Evolutionary conservation across 2,329 filamentous ascomycete species (phyloP).

Genomic region (Paecilomyces dactylethromorphus): DNA sequence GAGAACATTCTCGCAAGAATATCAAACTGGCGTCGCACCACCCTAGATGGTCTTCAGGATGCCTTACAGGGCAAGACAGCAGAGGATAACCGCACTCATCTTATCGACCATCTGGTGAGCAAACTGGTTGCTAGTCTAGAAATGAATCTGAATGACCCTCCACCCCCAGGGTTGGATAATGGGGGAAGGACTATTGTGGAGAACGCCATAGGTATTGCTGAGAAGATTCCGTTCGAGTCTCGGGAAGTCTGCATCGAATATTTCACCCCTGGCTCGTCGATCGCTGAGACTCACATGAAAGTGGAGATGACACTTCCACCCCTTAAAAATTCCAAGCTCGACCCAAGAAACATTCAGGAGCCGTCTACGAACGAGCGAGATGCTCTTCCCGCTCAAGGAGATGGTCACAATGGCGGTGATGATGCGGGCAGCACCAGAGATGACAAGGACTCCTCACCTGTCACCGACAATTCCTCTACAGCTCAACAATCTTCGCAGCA

Average conservation of each 20-base stretch:
- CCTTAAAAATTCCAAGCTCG: slow-evolving; percentile 40
- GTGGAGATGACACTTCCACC: slow-evolving; percentile 63
- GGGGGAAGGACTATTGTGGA: slow-evolving; percentile 90
- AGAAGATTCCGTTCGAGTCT: slow-evolving; percentile 83
- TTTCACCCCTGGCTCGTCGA: slow-evolving; percentile 65
- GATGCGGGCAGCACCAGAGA: slow-evolving; percentile 9
- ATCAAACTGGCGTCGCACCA: slow-evolving; percentile 87
- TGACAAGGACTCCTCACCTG: slow-evolving; percentile 10
- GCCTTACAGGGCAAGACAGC: slow-evolving; percentile 60
- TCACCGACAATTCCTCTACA: slow-evolving; percentile 5
- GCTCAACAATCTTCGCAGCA: slow-evolving; percentile 4
- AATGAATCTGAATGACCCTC: slow-evolving; percentile 67
- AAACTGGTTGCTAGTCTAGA: slow-evolving; percentile 64
- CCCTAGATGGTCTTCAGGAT: slow-evolving; percentile 79
- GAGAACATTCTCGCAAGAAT: slow-evolving; percentile 83
- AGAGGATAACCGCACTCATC: slow-evolving; percentile 57
- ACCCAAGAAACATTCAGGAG: slow-evolving; percentile 7
- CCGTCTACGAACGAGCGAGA: slow-evolving; percentile 13
- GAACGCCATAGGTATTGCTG: slow-evolving; percentile 75
- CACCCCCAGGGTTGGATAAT: slow-evolving; percentile 75
- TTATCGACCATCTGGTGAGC: slow-evolving; percentile 64
- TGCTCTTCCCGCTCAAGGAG: slow-evolving; percentile 12
- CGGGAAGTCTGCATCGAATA: slow-evolving; percentile 85
- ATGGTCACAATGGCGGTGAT: slow-evolving; percentile 10
- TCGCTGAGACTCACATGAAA: slow-evolving; percentile 76